Evolutionary conservation across 192 early-diverging fungal species (phyloP), one percentile per base, ranked within the genome.

Genomic region (Chytriomyces sp.): DNA sequence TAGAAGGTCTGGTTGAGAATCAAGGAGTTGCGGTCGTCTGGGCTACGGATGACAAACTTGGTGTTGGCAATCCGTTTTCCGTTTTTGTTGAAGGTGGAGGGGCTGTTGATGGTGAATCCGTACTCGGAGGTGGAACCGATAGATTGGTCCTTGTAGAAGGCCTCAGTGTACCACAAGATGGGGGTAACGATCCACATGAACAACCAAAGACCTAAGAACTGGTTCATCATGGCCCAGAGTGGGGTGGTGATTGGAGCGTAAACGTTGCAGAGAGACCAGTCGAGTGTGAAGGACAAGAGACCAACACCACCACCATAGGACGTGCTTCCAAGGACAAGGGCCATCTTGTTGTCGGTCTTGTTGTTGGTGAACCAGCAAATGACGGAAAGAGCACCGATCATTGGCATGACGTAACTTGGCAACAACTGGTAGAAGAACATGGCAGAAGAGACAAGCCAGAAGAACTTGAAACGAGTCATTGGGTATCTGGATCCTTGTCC

Each of bases 161-260:
- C 64, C 23, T 65, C 35, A 13, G 13, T 65, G 64, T 16, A 65
- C 26, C 16, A 65, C 13, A 65, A 65, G 5, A 65, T 76, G 16
- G 94, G 94, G 5, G 87, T 83, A 23, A 92, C 68, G 74, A 94
- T 85, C 90, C 92, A 95, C 83, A 91, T 89, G 59, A 91, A 87
- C 45, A 93, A 83, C 24, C 89, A 82, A 64, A 91, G 91, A 5
- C 93, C 92, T 16, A 86, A 91, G 72, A 92, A 85, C 74, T 92
- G 86, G 70, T 93, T 94, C 80, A 87, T 88, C 43, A 88, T 82
- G 45, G 89, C 88, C 68, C 70, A 72, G 18, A 72, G 53, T 20
- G 70, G 70, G 53, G 70, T 72, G 48, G 70, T 72, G 53, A 72
- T 72, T 8, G 70, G 70, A 13, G 26, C 24, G 23, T 60, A 20